Base-by-base conservation (phyloP, 108 stramenopile species). In the Schizochytrium sp. region DNA sequence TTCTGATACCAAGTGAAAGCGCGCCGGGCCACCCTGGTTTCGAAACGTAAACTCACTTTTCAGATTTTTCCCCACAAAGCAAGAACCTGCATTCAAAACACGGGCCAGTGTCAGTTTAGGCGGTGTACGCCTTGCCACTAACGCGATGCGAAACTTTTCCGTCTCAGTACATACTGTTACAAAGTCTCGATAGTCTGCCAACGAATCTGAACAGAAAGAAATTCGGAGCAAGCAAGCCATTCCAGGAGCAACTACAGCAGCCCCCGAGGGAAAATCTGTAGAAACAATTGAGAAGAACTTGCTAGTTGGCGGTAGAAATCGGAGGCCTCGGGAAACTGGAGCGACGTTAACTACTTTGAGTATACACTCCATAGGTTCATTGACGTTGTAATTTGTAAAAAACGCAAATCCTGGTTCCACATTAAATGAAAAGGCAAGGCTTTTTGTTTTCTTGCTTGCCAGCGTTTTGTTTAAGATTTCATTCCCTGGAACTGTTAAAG, bases 191-290 rank as follows among this genome's bases (percentile, higher is more conserved):
- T 83, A 83, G 45, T 83, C 73, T 53, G 49, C 73, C 49, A 83
- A 19, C 5, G 73, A 83, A 19, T 83, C 73, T 4, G 73, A 46
- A 19, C 73, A 83, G 73, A 83, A 83, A 7, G 73, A 46, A 4
- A 83, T 19, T 17, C 73, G 73, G 28, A 83, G 19, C 47, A n/a
- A n/a, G 73, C 73, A 83, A 53, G 73, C 28, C 73, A 83, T 83
- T 4, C 73, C 73, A 4, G 73, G 73, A 4, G 73, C 73, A 12
- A 83, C 73, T 4, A 83, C 19, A 19, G 49, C 17, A 28, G 73
- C 7, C 40, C 28, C 40, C 46, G 50, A 47, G 13, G 73, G 73
- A 50, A 83, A 83, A 4, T 83, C 73, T 7, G 73, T 46, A n/a
- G 13, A 8, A 4, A 19, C 73, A 83, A 83, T 83, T 28, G 73